Evolutionary conservation across 2,329 filamentous ascomycete species (phyloP), one percentile per base, ranked within the genome.

Genomic region (Biscogniauxia mediterranea): DNA sequence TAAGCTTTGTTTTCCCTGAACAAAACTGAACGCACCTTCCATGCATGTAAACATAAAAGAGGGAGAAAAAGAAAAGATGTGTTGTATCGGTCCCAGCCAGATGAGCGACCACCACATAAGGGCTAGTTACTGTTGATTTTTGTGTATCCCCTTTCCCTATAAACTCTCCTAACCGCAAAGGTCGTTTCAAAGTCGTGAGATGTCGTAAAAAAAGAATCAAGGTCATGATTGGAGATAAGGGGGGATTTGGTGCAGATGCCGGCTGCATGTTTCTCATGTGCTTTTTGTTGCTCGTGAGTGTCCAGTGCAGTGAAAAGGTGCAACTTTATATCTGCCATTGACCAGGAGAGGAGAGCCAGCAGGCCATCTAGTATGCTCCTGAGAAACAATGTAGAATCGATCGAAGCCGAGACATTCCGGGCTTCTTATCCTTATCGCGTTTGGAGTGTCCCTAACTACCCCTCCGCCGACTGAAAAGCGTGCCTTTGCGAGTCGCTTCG

Each of bases 391-490:
- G 38, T 3, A 46, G 38, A 46, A 46, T 17, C 38, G 13, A 46
- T 46, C 38, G 6, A 46, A 46, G 17, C 15, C 15, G 21, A 23
- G 38, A 54, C 28, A 21, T 28, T 20, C 3, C 2, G 21, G n/a
- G 25, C 20, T 9, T 23, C 38, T 21, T 58, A 56, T 54, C 19
- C 38, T 21, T 58, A 56, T 54, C 19, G 62, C 21, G 9, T 75
- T 72, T n/a, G 66, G 66, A 19, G 70, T 69, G n/a, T 68, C 66
- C 9, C 57, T 61, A 60, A 46, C 66, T 63, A 60, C 79, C 77
- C 49, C 73, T 74, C 58, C 77, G 78, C 58, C 76, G 75, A 46
- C 77, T 72, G 64, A 84, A 84, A 5, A 85, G 71, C 1, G 78
- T 80, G 49, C 76, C 78, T 66, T 79, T 83, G 46, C 79, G 74